Evolutionary conservation across 495 filamentous ascomycete genomes (phyloP).

Genomic region (Annulohypoxylon stygium): DNA sequence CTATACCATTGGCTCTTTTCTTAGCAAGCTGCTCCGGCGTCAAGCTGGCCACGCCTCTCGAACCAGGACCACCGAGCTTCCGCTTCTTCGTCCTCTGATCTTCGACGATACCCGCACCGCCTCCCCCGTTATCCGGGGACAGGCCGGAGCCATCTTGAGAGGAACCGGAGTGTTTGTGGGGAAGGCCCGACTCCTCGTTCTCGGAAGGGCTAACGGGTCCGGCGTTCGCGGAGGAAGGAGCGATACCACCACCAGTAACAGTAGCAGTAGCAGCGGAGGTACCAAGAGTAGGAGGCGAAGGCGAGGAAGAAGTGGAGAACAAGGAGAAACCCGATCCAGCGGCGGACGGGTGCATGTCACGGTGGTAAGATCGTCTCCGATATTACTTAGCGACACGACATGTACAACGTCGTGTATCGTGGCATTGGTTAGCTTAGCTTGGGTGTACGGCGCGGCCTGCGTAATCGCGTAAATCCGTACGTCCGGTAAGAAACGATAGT

Average conservation of each 20-base stretch:
- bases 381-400: neutral
- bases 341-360: conserved; percentile 39
- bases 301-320: conserved; percentile 22
- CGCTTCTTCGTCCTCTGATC: conserved; percentile 55
- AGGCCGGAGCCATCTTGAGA: conserved; percentile 32
- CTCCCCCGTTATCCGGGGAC: conserved; percentile 40
- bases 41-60: conserved; percentile 75
- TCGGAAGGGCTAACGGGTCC: conserved; percentile 24
- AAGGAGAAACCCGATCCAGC: conserved; percentile 17
- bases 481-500: neutral
- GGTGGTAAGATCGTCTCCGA: neutral
- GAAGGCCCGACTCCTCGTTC: conserved; percentile 15
- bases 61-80: conserved; percentile 54
- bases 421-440: neutral
- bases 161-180: conserved; percentile 33
- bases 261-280: conserved; percentile 3
- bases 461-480: neutral
- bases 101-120: conserved; percentile 21
- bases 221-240: conserved; percentile 8
- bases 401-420: conserved; percentile 5
- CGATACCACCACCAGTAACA: neutral
- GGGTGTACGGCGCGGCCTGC: neutral
- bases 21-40: conserved; percentile 77
- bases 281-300: conserved; percentile 8
- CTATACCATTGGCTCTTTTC: conserved; percentile 79